Conservation (phyloP, 164 flowering plant genomes). For the Liquidambar formosana region DNA sequence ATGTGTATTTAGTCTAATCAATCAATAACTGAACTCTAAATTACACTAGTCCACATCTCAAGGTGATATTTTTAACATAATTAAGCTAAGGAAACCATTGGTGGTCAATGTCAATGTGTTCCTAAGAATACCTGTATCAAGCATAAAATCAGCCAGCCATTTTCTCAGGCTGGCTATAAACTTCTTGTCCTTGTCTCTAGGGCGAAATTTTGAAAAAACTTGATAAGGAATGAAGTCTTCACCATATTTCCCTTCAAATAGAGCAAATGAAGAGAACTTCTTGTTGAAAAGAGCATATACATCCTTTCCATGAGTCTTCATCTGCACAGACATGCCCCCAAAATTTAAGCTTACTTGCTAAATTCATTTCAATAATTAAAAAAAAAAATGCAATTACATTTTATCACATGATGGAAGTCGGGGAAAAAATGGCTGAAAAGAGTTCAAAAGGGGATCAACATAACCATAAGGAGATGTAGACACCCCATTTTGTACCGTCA, state of each 20-base stretch:
- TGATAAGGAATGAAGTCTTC: slow-evolving; percentile 56
- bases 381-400: background rate
- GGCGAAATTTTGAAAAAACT: slow-evolving; percentile 42
- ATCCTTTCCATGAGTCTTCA: slow-evolving; percentile 40
- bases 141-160: slow-evolving; percentile 39
- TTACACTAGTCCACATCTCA: no score
- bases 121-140: slow-evolving; percentile 46
- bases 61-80: no score
- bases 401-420: background rate
- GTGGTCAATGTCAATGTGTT: background rate
- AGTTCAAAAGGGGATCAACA: no score
- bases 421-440: no score
- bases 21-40: no score
- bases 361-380: background rate
- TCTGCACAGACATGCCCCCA: slow-evolving; percentile 48
- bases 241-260: slow-evolving; percentile 57
- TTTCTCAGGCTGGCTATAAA: slow-evolving; percentile 25
- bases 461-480: no score
- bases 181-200: slow-evolving; percentile 44
- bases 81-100: background rate
- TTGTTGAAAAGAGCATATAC: slow-evolving; percentile 58
- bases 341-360: background rate
- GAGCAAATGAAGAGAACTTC: slow-evolving; percentile 63
- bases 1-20: no score
- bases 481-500: no score